Evolutionary conservation across 2,329 filamentous ascomycete species (phyloP), one percentile per base, ranked within the genome.

Genomic region (Pseudocercospora vitis): DNA sequence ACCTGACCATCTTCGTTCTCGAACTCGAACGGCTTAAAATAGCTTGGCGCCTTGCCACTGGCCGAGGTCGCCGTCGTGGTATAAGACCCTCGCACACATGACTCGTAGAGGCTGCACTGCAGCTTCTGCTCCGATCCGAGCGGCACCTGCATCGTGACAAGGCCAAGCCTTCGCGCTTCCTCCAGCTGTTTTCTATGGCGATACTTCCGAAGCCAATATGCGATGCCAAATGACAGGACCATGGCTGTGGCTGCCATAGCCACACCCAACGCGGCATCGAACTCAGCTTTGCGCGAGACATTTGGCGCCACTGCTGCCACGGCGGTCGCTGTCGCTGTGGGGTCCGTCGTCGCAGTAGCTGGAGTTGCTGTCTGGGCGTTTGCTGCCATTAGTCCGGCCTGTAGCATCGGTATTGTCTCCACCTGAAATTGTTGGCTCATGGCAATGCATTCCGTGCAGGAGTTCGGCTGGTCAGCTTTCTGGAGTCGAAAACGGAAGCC

Each of bases 401-500:
- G 12, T 7, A 42, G 37, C 16, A 18, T 18, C 21, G 37, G 37
- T 42, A 24, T 14, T 26, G 19, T 18, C 19, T 42, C 7, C 21
- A 42, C 52, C 28, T 32, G 37, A 18, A 59, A 50, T 7, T 32
- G 24, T 1, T 48, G 28, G 23, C 52, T 59, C 16, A 47, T 45
- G 18, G 47, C 50, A n/a, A 39, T 45, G 26, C 59, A 61, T 6
- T 33, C 39, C 14, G 52, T 52, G 39, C 56, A 59, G 14, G 52
- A 47, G 33, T 56, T 56, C 9, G 55, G 56, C 39, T 46, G 31
- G 24, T 61, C 53, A 29, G 54, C 50, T 33, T 61, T 61, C 21
- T 59, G 56, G 24, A 61, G 49, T 18, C 54, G 53, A 18, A 61
- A 59, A 29, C 53, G 52, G n/a, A 57, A 52, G 7, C 48, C 18